Evolutionary conservation across 768 basidiomycete species (phyloP), one percentile per base, ranked within the genome.

Genomic region (Crucibulum laeve): DNA sequence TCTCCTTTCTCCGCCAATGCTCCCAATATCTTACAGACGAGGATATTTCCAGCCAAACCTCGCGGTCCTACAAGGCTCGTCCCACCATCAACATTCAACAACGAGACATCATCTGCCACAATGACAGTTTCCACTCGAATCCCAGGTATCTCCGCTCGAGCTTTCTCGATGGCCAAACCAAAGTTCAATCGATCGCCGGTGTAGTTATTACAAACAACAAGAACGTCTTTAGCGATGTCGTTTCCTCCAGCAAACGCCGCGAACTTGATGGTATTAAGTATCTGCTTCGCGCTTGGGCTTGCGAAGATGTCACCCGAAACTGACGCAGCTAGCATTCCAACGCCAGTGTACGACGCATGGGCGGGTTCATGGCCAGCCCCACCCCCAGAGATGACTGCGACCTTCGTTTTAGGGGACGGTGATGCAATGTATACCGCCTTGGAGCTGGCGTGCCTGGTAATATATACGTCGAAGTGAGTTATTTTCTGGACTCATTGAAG

Each of bases 301-400:
- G 81, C 79, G 52, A 82, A 82, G 15, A 79, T 73, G 39, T 82
- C 78, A 2, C 80, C 81, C n/a, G 72, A 74, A 5, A 81, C 75
- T 4, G 72, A 72, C 1, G 77, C 78, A 7, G 67, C 53, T 19
- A 82, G 69, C 64, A 80, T 74, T 14, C 79, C 78, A n/a, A 57
- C 51, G 4, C 80, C 80, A 4, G 77, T 77, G 49, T 79, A 80
- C 0, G 69, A 73, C 3, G 73, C 73, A 50, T 79, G 75, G 0
- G 79, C 77, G 3, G 80, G 80, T 54, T 82, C 80, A 49, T 82
- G 80, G 5, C 80, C 79, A 28, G 72, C 69, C 0, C 76, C 76
- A 2, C 76, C 75, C 1, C 76, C 76, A 24, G 73, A 65, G 8
- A 78, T 60, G 38, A 77, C 56, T 2, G 68, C 63, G 2, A 76